A percentile compares a stretch with the other conserved stretches of the same genome.
Evolutionary conservation across 108 stramenopile species (phyloP).

Genomic region (Conticribra guillardii): DNA sequence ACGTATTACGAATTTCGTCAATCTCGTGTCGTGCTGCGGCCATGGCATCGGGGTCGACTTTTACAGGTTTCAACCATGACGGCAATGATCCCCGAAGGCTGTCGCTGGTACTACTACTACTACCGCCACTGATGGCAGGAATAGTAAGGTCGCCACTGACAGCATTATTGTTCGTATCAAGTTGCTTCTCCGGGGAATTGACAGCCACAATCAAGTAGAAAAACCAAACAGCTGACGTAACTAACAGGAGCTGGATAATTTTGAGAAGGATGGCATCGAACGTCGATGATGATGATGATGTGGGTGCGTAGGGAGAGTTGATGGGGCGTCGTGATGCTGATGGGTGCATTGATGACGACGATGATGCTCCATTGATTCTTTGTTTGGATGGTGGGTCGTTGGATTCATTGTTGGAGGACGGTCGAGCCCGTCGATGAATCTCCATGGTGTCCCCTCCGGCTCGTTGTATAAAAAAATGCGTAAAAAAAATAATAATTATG

Average conservation of each 20-base stretch:
- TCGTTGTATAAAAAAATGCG: too few relatives aligned
- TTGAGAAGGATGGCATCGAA: constrained; percentile 13
- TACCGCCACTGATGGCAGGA: too few relatives aligned
- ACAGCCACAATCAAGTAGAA: constrained; percentile 9
- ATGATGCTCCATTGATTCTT: not conserved
- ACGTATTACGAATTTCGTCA: constrained; percentile 26
- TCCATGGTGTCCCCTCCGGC: too few relatives aligned
- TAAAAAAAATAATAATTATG: too few relatives aligned
- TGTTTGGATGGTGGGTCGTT: not conserved
- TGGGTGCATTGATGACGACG: not conserved
- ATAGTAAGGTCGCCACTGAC: too few relatives aligned
- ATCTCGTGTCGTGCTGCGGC: constrained; percentile 21
- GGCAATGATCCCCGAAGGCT: constrained; percentile 11
- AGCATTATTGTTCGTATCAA: not conserved
- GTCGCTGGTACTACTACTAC: not conserved
- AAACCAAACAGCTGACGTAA: constrained; percentile 11
- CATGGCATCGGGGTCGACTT: constrained; percentile 8
- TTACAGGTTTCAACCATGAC: not conserved
- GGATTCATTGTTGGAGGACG: not conserved
- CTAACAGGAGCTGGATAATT: constrained; percentile 6
- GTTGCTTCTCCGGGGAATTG: constrained; percentile 4
- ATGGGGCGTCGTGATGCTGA: not conserved
- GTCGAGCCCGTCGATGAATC: not conserved
- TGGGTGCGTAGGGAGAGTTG: not conserved
- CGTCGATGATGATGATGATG: not conserved